Base-by-base conservation (phyloP, 805 yeast species). In the Ogataea saltuana region DNA sequence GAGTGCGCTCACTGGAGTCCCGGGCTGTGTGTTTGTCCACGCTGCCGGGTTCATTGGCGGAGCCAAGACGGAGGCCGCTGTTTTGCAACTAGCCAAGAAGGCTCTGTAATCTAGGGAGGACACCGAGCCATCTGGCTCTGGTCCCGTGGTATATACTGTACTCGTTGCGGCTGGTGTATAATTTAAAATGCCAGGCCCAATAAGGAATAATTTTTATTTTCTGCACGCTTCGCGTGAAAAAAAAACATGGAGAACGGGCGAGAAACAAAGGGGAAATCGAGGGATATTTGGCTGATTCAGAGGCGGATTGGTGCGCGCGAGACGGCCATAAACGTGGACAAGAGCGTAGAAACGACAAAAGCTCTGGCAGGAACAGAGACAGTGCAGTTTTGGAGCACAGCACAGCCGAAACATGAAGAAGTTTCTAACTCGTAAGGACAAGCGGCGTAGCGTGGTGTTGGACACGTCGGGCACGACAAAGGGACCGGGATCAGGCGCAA, bases 21-120 rank as follows among this genome's bases (percentile, higher is more conserved):
- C 78, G 23, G 96, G 87, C 7, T 87, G 97, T 61, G 80, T 90
- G 16, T 93, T 93, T 60, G 81, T 93, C 45, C 99, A 93, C 57
- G 97, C 98, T 33, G 87, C 96, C 31, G 98, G 99, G 0, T 93
- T 93, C 67, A 93, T 93, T 58, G 99, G 99, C 33, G 99, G 99
- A 41, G 88, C 91, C 44, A 74, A 81, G 59, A 76, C 95, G 18
- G 70, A 74, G 50, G 97, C 88, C 40, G 85, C 86, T 23, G 97
- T 83, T 11, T 61, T 88, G 45, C 66, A 78, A 58, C 74, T 93
- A 65, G 97, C 98, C 6, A 69, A 55, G 39, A 45, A 39, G 53
- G 48, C 64, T 13, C 17, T 57, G 21, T 48, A 35, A 39, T n/a
- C n/a, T n/a, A n/a, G n/a, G n/a, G n/a, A n/a, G n/a, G n/a, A n/a